Percentiles rank a stretch among this genome's conserved stretches.
Conservation (phyloP, 2,329 filamentous ascomycete genomes). For the Bimuria novae-zelandiae region DNA sequence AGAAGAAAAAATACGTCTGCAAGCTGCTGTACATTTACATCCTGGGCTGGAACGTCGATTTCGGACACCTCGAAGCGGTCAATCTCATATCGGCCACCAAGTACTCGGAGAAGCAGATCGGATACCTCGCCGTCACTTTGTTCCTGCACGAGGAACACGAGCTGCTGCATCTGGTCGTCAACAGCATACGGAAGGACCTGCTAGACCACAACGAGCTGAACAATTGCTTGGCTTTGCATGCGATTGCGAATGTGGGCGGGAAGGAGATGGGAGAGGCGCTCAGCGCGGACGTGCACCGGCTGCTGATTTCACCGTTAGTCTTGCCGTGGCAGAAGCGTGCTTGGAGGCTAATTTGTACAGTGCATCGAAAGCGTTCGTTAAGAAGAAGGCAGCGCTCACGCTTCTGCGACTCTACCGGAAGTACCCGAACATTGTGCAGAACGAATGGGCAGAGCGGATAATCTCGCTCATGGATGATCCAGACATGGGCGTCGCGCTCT, state of each 20-base stretch:
- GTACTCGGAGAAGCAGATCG: constrained; percentile 99
- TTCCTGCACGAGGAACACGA: constrained; percentile 98
- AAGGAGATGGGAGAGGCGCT: constrained; percentile 97
- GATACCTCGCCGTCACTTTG: constrained; percentile 94
- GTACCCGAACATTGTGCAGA: constrained; percentile 88
- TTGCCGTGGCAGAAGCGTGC: neutral
- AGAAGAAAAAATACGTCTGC: constrained; percentile 99
- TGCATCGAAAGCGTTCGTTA: constrained; percentile 94
- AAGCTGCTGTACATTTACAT: constrained; percentile 99
- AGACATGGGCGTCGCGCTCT: constrained; percentile 91
- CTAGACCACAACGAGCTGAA: constrained; percentile 95
- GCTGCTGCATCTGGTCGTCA: constrained; percentile 92
- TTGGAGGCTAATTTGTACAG: constrained; percentile 46
- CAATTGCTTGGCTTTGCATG: constrained; percentile 95
- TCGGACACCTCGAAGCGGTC: constrained; percentile 96
- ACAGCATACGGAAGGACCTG: constrained; percentile 96
- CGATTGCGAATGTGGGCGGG: constrained; percentile 95
- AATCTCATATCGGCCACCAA: constrained; percentile 96
- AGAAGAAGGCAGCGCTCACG: constrained; percentile 97
- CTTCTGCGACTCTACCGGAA: constrained; percentile 93
- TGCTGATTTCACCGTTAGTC: constrained; percentile 90
- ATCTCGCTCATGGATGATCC: constrained; percentile 98
- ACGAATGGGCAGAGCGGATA: constrained; percentile 96
- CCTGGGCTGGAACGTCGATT: constrained; percentile 97
- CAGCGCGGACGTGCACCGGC: constrained; percentile 86